Evolutionary conservation across 2,329 filamentous ascomycete species (phyloP).

Genomic region (Alternaria longipes): DNA sequence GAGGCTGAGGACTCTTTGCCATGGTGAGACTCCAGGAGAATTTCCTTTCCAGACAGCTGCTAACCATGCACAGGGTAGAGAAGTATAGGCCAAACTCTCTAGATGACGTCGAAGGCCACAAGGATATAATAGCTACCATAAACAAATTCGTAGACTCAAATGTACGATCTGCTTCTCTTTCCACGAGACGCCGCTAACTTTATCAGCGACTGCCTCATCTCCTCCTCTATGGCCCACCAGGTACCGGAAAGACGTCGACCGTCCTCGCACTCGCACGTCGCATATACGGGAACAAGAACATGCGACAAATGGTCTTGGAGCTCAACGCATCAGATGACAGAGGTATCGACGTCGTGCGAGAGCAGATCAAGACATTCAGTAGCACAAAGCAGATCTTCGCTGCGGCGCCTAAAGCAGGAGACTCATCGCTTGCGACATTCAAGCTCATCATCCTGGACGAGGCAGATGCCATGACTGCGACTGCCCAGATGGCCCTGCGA

Average conservation of each 20-base stretch:
- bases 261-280: constrained; percentile 90
- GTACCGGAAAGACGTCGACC: constrained; percentile 97
- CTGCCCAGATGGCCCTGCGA: constrained; percentile 95
- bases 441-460: constrained; percentile 98
- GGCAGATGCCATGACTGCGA: constrained; percentile 99
- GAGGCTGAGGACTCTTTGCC: constrained; percentile 93
- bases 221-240: constrained; percentile 93
- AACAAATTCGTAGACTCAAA: constrained; percentile 98
- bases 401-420: constrained; percentile 60
- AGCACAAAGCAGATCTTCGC: constrained; percentile 98
- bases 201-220: constrained; percentile 84
- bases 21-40: constrained; percentile 67
- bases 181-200: constrained; percentile 14
- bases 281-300: constrained; percentile 91
- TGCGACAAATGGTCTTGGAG: constrained; percentile 98
- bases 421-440: constrained; percentile 72
- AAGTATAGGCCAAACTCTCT: constrained; percentile 93
- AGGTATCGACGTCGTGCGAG: constrained; percentile 92
- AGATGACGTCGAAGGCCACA: constrained; percentile 92
- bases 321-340: constrained; percentile 97
- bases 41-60: background rate
- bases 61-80: constrained; percentile 74
- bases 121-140: constrained; percentile 96
- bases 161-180: constrained; percentile 51
- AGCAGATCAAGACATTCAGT: constrained; percentile 99